Conservation (phyloP, 2,329 filamentous ascomycete genomes). For the Ascochyta koolunga region DNA sequence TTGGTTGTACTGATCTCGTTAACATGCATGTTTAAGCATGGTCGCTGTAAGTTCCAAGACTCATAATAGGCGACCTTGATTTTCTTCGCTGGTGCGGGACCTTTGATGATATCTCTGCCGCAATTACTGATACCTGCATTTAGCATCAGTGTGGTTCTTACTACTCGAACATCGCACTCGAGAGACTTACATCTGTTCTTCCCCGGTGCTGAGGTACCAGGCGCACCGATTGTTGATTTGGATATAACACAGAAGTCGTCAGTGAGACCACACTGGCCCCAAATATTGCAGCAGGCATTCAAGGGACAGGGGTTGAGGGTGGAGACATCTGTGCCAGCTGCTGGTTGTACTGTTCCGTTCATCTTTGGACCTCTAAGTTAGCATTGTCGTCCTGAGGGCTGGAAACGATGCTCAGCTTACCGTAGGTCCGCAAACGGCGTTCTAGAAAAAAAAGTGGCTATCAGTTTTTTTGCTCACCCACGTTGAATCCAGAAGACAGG, state of each 20-base stretch:
- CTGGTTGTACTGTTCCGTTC: background rate
- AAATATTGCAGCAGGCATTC: background rate
- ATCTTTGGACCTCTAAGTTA: no score
- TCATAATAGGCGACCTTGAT: conserved; percentile 5
- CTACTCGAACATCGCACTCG: no score
- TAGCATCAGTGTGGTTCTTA: no score
- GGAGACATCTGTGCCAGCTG: background rate
- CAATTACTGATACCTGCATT: conserved; percentile 3
- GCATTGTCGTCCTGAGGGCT: no score
- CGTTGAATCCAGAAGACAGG: no score
- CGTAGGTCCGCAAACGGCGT: conserved; percentile 1
- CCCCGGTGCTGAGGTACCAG: background rate
- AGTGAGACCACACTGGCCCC: background rate
- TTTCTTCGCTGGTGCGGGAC: background rate
- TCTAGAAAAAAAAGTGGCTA: no score
- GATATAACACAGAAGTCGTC: background rate
- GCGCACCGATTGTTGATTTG: background rate
- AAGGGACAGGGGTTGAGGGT: background rate
- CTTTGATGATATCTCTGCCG: background rate
- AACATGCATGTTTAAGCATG: conserved; percentile 17
- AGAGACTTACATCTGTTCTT: background rate
- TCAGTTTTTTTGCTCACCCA: no score
- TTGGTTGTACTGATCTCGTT: background rate
- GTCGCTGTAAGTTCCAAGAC: conserved; percentile 13
- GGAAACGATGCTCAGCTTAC: no score